Conservation (phyloP, 2,329 filamentous ascomycete genomes). For the Cryoendolithus antarcticus region DNA sequence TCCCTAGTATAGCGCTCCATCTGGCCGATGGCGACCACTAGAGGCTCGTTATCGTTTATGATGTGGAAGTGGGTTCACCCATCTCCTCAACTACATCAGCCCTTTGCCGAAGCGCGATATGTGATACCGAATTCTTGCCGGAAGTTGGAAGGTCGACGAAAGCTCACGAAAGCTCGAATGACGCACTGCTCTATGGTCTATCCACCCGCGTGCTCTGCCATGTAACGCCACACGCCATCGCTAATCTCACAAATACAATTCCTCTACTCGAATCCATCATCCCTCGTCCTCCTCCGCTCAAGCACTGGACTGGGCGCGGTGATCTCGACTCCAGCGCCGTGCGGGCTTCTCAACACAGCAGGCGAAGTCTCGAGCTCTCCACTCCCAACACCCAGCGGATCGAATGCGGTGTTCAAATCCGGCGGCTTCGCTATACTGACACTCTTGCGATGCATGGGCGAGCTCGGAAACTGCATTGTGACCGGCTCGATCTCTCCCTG, state of each 20-base stretch:
- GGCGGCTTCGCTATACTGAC: slow-evolving; percentile 23
- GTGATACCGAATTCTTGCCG: no score
- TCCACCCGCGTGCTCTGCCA: no score
- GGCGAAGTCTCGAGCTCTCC: slow-evolving; percentile 12
- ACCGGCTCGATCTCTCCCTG: slow-evolving; percentile 24
- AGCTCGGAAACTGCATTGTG: slow-evolving; percentile 20
- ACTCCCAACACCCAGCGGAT: slow-evolving; percentile 21
- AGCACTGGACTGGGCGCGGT: slow-evolving; percentile 9
- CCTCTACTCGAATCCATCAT: slow-evolving; percentile 21
- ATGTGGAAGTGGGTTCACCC: no score
- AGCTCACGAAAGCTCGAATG: no score
- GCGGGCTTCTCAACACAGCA: slow-evolving; percentile 10
- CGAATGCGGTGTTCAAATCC: slow-evolving; percentile 13
- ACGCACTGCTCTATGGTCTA: no score
- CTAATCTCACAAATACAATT: slow-evolving; percentile 9
- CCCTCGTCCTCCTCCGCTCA: slow-evolving; percentile 14
- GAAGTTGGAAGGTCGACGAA: no score
- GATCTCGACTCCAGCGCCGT: slow-evolving; percentile 6
- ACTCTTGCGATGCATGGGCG: slow-evolving; percentile 28
- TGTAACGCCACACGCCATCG: slow-evolving; percentile 10
- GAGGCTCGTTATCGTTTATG: no score
- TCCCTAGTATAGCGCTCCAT: no score
- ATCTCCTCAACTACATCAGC: no score
- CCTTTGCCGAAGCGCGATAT: no score
- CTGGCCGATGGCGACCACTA: no score